Base-by-base conservation (phyloP, 495 filamentous ascomycete genomes). In the Penicillium taxi region DNA sequence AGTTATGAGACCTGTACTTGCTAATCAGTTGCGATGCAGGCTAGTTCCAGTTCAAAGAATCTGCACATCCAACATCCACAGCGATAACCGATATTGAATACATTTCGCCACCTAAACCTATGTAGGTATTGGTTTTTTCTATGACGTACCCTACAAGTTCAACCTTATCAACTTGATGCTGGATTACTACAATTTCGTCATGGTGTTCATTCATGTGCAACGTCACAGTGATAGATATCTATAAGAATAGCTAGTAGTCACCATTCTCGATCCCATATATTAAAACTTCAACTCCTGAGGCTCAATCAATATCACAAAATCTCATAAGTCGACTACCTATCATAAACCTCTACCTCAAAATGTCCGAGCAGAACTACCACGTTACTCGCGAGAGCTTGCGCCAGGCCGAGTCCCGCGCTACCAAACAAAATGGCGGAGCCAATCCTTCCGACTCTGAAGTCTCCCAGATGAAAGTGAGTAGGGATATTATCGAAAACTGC, bases 361-460 rank as follows among this genome's bases (percentile, higher is more conserved):
- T 75, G 71, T 58, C 71, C 25, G 63, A 69, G 9, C 26, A 53
- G 25, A 74, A 67, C 38, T 74, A 65, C 57, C 69, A 74, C 59
- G 55, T 58, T 26, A 76, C 72, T 42, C 50, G 50, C 23, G 59
- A 76, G 44, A 68, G 76, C 47, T 27, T 75, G 30, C 67, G 67
- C 50, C 76, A 73, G 56, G 22, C 54, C 1, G 70, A 78, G 48
- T 70, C 68, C 42, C 54, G 59, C 22, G 41, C 62, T 23, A 54
- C 72, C 19, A 45, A 61, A 11, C 47, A 44, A 13, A 63, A 71
- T 30, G 50, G 48, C 20, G 71, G 72, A 21, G 51, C 55, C 8
- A 49, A 39, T 9, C 70, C 72, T 14, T 51, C 64, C 18, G 60
- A 69, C 35, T 72, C 70, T 7, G 61, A 76, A 23, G 45, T 66